A percentile compares a stretch with the other conserved stretches of the same genome.
Conservation (phyloP, 2,329 filamentous ascomycete genomes). For the Ilyonectria robusta region DNA sequence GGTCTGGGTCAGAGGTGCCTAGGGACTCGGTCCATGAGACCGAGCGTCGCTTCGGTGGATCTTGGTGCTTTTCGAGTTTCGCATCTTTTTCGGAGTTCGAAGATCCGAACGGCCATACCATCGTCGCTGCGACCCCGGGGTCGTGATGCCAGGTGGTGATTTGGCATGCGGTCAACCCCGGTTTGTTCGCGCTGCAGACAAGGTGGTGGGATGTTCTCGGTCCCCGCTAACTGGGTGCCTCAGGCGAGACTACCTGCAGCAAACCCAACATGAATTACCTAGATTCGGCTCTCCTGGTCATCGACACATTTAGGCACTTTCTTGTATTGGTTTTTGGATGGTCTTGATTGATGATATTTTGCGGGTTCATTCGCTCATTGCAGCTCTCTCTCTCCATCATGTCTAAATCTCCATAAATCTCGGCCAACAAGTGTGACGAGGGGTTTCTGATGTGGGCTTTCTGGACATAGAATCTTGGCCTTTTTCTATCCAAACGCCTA, state of each 20-base stretch:
- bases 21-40: conserved; percentile 59
- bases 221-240: conserved; percentile 45
- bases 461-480: conserved; percentile 27
- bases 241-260: conserved; percentile 33
- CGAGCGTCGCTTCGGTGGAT: conserved; percentile 43
- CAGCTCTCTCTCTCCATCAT: conserved; percentile 24
- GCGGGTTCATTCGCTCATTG: conserved; percentile 45
- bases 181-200: conserved; percentile 10
- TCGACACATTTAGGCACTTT: neutral
- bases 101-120: conserved; percentile 60
- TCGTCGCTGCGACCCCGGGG: conserved; percentile 52
- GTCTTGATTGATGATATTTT: conserved; percentile 36
- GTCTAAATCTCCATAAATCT: conserved; percentile 15
- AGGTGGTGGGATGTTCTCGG: conserved; percentile 33
- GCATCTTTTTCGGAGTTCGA: conserved; percentile 43
- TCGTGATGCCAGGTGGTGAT: conserved; percentile 39
- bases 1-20: conserved; percentile 43
- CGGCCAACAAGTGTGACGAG: conserved; percentile 6
- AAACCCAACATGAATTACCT: conserved; percentile 3
- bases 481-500: conserved; percentile 37
- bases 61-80: conserved; percentile 35
- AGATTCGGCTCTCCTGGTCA: conserved; percentile 2
- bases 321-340: conserved; percentile 9
- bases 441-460: conserved; percentile 18
- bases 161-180: conserved; percentile 19